Conservation (phyloP, 2,329 filamentous ascomycete genomes). For the Trichophyton verrucosum region DNA sequence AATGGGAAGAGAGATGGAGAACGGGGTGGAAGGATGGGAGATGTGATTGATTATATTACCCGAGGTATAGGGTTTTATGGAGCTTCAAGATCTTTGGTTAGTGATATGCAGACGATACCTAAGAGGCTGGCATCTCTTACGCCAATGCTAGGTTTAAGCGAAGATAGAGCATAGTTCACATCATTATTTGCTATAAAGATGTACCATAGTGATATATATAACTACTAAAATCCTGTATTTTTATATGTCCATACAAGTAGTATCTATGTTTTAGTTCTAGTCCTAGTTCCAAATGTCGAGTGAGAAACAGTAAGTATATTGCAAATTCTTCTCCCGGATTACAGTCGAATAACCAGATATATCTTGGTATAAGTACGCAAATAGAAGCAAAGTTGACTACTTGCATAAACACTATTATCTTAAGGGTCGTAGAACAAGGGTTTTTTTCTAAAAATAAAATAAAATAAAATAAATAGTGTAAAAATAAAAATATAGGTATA, state of each 20-base stretch:
- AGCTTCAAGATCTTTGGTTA: not conserved
- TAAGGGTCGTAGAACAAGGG: not conserved
- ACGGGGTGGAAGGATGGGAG: slow-evolving; percentile 66
- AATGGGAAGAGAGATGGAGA: slow-evolving; percentile 90
- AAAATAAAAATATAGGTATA: not conserved
- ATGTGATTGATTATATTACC: slow-evolving; percentile 39
- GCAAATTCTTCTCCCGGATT: not conserved
- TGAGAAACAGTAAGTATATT: not conserved
- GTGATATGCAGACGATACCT: not conserved
- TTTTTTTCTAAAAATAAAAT: not conserved
- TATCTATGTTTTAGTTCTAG: not conserved
- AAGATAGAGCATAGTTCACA: not conserved
- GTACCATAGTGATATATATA: not conserved
- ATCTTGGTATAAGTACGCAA: not conserved
- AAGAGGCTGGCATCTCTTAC: not conserved
- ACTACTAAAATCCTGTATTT: not conserved
- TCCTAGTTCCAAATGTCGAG: not conserved
- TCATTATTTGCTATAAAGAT: not conserved
- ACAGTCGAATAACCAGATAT: not conserved
- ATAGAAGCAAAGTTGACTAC: not conserved
- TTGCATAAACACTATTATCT: not conserved
- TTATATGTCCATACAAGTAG: not conserved
- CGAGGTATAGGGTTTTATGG: not conserved
- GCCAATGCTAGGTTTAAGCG: not conserved
- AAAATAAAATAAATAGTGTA: not conserved